Conservation (phyloP, 1,284 basidiomycete species). For the Austroboletus rostrupii region DNA sequence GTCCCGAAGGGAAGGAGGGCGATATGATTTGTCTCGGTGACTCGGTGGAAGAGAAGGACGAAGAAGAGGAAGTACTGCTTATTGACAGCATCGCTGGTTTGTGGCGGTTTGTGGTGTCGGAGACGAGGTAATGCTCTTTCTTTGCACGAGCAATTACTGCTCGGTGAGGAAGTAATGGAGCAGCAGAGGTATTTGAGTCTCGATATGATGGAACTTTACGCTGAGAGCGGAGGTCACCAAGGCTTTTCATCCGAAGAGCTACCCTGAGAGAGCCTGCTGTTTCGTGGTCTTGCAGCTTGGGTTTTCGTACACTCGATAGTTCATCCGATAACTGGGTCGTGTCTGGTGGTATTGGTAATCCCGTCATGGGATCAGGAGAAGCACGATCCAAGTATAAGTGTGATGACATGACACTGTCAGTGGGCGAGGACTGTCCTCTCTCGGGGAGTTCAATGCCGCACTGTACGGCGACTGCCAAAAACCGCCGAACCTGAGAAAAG, state of each 20-base stretch:
- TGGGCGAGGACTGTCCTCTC: conserved; percentile 38
- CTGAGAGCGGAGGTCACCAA: conserved; percentile 48
- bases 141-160: conserved; percentile 25
- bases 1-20: conserved; percentile 64
- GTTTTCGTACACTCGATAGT: conserved; percentile 11
- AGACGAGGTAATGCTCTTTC: conserved; percentile 32
- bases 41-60: conserved; percentile 49
- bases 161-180: conserved; percentile 35
- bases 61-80: conserved; percentile 65
- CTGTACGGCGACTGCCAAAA: conserved; percentile 71
- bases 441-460: conserved; percentile 77
- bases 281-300: conserved; percentile 20
- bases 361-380: conserved; percentile 16
- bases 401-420: conserved; percentile 33
- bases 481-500: conserved; percentile 67
- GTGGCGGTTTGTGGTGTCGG: conserved; percentile 36
- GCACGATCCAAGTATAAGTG: conserved; percentile 15
- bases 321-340: conserved; percentile 8
- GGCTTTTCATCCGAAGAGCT: conserved; percentile 47
- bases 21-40: conserved; percentile 41
- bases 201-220: conserved; percentile 26
- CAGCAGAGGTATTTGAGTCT: conserved; percentile 30
- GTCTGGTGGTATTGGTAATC: conserved; percentile 16
- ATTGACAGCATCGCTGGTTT: conserved; percentile 47
- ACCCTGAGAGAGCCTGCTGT: conserved; percentile 28